Conservation (phyloP, 495 filamentous ascomycete species). For the Aspergillus mulundensis region DNA sequence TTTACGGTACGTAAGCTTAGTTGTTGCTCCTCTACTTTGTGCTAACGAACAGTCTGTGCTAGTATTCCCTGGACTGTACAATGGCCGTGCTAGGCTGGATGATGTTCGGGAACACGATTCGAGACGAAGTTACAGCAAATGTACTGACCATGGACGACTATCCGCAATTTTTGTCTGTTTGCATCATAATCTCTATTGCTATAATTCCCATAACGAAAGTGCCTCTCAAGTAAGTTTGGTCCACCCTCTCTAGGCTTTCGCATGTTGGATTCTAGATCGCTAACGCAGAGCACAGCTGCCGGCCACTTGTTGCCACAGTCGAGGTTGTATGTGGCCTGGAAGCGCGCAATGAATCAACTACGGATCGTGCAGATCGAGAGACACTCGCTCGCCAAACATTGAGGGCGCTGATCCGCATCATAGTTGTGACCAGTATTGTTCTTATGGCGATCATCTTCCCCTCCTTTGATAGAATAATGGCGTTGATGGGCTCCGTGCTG, state of each 20-base stretch:
- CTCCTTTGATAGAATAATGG: slow-evolving; percentile 90
- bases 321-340: slow-evolving; percentile 77
- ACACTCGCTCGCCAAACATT: slow-evolving; percentile 52
- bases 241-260: neutral
- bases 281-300: slow-evolving; percentile 47
- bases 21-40: neutral
- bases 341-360: slow-evolving; percentile 18
- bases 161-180: slow-evolving; percentile 65
- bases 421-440: slow-evolving; percentile 57
- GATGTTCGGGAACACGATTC: slow-evolving; percentile 88
- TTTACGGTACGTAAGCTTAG: slow-evolving; percentile 65
- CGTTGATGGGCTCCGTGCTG: slow-evolving; percentile 82
- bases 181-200: slow-evolving; percentile 79
- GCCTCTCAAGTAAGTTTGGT: slow-evolving; percentile 67
- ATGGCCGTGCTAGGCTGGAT: slow-evolving; percentile 80
- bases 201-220: slow-evolving; percentile 95
- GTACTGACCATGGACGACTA: slow-evolving; percentile 70
- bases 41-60: slow-evolving; percentile 12
- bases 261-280: neutral
- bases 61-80: slow-evolving; percentile 74
- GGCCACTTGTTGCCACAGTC: slow-evolving; percentile 79
- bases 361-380: slow-evolving; percentile 47
- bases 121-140: slow-evolving; percentile 87
- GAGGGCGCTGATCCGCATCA: slow-evolving; percentile 58
- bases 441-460: slow-evolving; percentile 76